A percentile compares a stretch with the other conserved stretches of the same genome.
Conservation (phyloP, 805 yeast genomes). For the Saccharomycopsis javanensis region DNA sequence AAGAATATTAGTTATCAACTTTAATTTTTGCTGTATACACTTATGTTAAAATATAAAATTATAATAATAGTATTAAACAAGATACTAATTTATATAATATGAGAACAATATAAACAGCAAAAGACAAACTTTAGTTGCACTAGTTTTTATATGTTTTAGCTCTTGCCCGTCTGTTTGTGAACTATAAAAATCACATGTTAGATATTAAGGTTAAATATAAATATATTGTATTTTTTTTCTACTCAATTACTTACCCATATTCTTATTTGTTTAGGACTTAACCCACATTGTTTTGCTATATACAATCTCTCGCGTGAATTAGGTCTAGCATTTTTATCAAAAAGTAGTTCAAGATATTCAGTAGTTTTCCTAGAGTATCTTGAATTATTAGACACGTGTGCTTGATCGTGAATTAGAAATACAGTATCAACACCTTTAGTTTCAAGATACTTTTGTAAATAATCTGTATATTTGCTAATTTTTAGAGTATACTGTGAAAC, state of each 20-base stretch:
- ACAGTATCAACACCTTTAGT: neutral
- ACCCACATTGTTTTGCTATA: conserved; percentile 1
- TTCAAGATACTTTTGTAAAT: neutral
- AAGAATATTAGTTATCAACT: neutral
- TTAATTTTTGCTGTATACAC: neutral
- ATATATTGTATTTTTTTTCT: neutral
- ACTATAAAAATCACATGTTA: neutral
- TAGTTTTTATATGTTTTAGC: neutral
- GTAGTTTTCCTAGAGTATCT: neutral
- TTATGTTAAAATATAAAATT: neutral
- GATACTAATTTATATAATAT: neutral
- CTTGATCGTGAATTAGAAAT: neutral
- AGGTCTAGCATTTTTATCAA: neutral
- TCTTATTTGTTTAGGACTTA: neutral
- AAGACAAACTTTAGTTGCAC: too few relatives aligned
- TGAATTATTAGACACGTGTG: neutral
- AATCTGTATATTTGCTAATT: neutral
- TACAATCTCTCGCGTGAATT: neutral
- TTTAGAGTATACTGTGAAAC: neutral
- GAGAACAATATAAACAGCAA: neutral
- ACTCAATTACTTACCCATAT: conserved; percentile 1
- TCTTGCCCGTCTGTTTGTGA: neutral
- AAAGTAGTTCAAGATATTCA: neutral
- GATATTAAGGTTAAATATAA: neutral
- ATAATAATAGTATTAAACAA: neutral